These are phyloP conservation scores for Annulohypoxylon nitens DNA, from an alignment of 495 filamentous ascomycete species.

Conservation along the genomic window DNA sequence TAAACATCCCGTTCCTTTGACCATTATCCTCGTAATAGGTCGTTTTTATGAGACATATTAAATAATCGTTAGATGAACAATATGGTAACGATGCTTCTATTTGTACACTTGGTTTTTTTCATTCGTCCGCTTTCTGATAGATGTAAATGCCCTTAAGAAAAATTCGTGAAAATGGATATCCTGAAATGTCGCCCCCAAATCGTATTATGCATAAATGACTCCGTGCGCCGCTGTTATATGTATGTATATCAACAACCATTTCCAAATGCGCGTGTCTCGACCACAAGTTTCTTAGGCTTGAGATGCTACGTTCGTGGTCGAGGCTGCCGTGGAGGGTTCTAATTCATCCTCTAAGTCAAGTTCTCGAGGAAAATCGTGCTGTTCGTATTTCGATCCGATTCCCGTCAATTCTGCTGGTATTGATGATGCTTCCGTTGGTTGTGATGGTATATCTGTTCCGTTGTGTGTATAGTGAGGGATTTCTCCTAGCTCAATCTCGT, in stretches of 20 bases:
- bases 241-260: constrained; percentile 33
- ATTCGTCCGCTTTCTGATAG: constrained; percentile 12
- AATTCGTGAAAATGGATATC: constrained; percentile 17
- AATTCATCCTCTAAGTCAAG: constrained; percentile 36
- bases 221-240: constrained; percentile 34
- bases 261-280: constrained; percentile 10
- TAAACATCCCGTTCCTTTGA: not conserved
- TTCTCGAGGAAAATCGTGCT: constrained; percentile 17
- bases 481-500: constrained; percentile 8
- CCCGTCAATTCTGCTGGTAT: constrained; percentile 38
- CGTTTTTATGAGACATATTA: constrained; percentile 26
- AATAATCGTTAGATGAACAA: constrained; percentile 28
- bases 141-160: constrained; percentile 4
- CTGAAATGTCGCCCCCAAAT: constrained; percentile 7
- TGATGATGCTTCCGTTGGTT: constrained; percentile 43
- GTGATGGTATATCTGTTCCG: constrained; percentile 42
- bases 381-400: constrained; percentile 36
- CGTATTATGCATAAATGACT: constrained; percentile 37
- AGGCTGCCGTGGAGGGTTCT: constrained; percentile 30
- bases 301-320: constrained; percentile 33
- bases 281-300: constrained; percentile 32
- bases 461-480: constrained; percentile 37
- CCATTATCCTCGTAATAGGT: constrained; percentile 10
- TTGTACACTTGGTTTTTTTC: constrained; percentile 33
- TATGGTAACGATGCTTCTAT: constrained; percentile 30